Base-by-base conservation (phyloP, 2,329 filamentous ascomycete species). In the Orbilia ellipsospora region DNA sequence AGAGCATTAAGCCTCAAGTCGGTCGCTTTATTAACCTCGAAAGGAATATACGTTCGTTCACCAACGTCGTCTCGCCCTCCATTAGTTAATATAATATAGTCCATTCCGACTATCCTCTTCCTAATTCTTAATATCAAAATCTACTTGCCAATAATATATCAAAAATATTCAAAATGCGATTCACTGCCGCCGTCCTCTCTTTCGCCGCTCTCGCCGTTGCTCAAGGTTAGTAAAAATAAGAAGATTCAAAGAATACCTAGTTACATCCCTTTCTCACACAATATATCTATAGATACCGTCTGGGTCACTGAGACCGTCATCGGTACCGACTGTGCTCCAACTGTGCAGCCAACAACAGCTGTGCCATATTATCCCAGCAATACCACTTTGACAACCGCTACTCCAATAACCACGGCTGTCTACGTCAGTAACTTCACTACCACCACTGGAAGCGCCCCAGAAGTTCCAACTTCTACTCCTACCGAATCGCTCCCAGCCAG, bases 271-370 rank as follows among this genome's bases (percentile, higher is more conserved):
- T 48, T 57, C 10, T 15, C 12, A 61, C 56, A 67, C n/a, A n/a
- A 36, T 31, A 44, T 51, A 1, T 13, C n/a, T 54, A 8, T 48
- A 74, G 72, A 68, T n/a, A 75, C 72, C 59, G 59, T 75, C 23
- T 75, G 72, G 72, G 72, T 75, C 48, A 75, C 64, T 40, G 59
- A 69, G 48, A 75, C 72, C 16, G 72, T 69, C 15, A 56, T 69
- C 45, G 72, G 72, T 28, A 75, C 72, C 45, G 64, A 75, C 45
- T 75, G 72, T 36, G 42, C 64, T 18, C 64, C 72, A 20, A 75
- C 64, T 18, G 60, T 26, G 10, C 40, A 28, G 15, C 57, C 72
- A 63, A 65, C 64, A 26, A 67, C 64, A 20, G 40, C 59, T 28
- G 40, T 36, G 42, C 54, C 56, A 50, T 36, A 36, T 10, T 36